phyloP scores from a whole-genome alignment of 495 filamentous ascomycete genomes.

The Lasiosphaeris hirsuta region DNA sequence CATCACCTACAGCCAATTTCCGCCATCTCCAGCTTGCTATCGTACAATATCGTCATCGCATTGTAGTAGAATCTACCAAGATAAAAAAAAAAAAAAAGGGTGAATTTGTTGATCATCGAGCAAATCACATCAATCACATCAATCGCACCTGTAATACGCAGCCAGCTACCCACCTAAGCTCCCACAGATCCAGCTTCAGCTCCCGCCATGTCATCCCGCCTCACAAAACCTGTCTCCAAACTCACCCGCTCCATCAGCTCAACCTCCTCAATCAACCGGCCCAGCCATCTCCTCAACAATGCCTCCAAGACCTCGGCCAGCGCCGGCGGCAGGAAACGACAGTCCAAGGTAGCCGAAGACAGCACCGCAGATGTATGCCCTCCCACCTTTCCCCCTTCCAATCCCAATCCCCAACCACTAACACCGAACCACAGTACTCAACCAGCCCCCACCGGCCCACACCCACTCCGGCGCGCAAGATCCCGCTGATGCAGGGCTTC shows the following conservation, averaged over 20 bases:
- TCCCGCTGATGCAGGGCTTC: slow-evolving; percentile 52
- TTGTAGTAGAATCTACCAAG: neutral
- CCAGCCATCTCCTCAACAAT: slow-evolving; percentile 34
- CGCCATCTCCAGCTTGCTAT: slow-evolving; percentile 5
- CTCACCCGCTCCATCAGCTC: slow-evolving; percentile 44
- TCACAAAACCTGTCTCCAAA: slow-evolving; percentile 42
- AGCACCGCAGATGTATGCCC: slow-evolving; percentile 22
- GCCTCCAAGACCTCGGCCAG: slow-evolving; percentile 28
- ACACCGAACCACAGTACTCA: slow-evolving; percentile 10
- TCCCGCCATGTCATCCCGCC: slow-evolving; percentile 35
- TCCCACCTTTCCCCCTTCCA: neutral
- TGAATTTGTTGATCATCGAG: no score
- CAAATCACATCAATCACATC: neutral
- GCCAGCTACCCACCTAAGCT: neutral
- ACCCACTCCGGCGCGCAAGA: slow-evolving; percentile 22
- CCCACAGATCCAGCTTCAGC: slow-evolving; percentile 3
- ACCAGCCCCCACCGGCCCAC: slow-evolving; percentile 28
- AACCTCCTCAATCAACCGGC: slow-evolving; percentile 31
- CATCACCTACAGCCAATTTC: slow-evolving; percentile 2
- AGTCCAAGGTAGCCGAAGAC: slow-evolving; percentile 6
- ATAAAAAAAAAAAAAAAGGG: neutral
- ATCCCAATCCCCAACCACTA: neutral
- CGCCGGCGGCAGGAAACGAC: slow-evolving; percentile 25
- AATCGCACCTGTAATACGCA: neutral
- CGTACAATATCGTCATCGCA: neutral